Percentiles rank a stretch among this genome's conserved stretches.
Evolutionary conservation across 2,329 filamentous ascomycete species (phyloP).

Genomic region (Chalaropsis ovoidea): DNA sequence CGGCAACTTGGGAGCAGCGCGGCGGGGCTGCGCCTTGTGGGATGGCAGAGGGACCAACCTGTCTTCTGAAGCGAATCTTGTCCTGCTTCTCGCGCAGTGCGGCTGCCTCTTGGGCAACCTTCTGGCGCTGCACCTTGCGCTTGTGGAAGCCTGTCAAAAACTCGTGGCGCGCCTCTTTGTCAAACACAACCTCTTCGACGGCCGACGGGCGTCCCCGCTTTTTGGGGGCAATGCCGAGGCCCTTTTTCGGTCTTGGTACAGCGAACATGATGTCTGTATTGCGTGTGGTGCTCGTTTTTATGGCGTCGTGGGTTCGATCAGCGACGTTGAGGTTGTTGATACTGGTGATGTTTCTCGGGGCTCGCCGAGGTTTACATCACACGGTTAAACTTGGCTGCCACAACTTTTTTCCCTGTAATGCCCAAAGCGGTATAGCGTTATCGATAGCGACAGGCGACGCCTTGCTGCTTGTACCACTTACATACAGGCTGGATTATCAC

Average conservation of each 20-base stretch:
- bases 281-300: slow-evolving; percentile 2
- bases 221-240: slow-evolving; percentile 49
- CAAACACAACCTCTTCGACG: slow-evolving; percentile 77
- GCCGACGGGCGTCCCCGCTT: slow-evolving; percentile 51
- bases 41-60: slow-evolving; percentile 45
- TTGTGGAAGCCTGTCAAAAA: slow-evolving; percentile 96
- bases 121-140: slow-evolving; percentile 75
- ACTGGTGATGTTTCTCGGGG: slow-evolving; percentile 2
- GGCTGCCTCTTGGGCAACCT: slow-evolving; percentile 73
- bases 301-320: slow-evolving; percentile 8
- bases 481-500: not conserved
- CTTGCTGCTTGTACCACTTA: not conserved
- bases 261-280: slow-evolving; percentile 36
- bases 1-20: not conserved
- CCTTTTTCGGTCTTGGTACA: slow-evolving; percentile 48
- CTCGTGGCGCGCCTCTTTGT: slow-evolving; percentile 66
- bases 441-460: slow-evolving; percentile 19
- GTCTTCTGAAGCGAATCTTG: slow-evolving; percentile 59
- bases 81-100: slow-evolving; percentile 69
- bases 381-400: not conserved
- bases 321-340: not conserved
- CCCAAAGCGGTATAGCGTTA: slow-evolving; percentile 23
- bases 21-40: not conserved
- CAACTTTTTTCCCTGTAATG: slow-evolving; percentile 23
- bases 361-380: slow-evolving; percentile 17